Conservation (phyloP, 2,329 filamentous ascomycete species). For the Teratosphaeria nubilosa region DNA sequence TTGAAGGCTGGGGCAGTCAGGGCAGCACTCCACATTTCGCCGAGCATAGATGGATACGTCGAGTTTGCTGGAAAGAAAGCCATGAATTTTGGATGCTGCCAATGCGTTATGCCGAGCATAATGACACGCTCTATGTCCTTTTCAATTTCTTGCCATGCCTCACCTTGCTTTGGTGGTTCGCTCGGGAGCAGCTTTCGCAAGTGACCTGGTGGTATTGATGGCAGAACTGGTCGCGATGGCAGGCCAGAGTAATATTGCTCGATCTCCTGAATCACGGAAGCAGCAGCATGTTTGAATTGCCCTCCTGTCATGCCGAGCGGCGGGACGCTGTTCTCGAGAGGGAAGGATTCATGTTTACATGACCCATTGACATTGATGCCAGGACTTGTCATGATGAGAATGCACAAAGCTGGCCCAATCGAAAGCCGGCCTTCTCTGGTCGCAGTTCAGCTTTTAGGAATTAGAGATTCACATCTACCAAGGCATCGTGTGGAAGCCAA, state of each 20-base stretch:
- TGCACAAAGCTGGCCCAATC: not conserved
- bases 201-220: slow-evolving; percentile 75
- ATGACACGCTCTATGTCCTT: slow-evolving; percentile 77
- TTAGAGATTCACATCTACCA: too few relatives aligned
- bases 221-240: slow-evolving; percentile 59
- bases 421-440: not conserved
- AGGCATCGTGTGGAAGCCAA: too few relatives aligned
- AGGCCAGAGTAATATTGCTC: slow-evolving; percentile 74
- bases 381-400: not conserved
- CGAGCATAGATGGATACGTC: slow-evolving; percentile 76
- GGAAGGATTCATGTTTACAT: not conserved
- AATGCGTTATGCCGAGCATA: slow-evolving; percentile 86
- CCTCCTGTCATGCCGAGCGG: slow-evolving; percentile 59
- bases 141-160: slow-evolving; percentile 69
- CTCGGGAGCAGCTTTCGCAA: slow-evolving; percentile 67
- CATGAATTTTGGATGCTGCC: slow-evolving; percentile 91
- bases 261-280: slow-evolving; percentile 74
- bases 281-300: slow-evolving; percentile 67
- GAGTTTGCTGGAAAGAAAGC: slow-evolving; percentile 83
- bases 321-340: slow-evolving; percentile 16
- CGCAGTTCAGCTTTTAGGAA: not conserved
- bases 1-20: slow-evolving; percentile 92
- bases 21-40: slow-evolving; percentile 82
- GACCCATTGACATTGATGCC: not conserved
- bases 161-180: slow-evolving; percentile 54